phyloP scores from a whole-genome alignment of 805 yeast genomes.

The Yarrowia sp. region DNA sequence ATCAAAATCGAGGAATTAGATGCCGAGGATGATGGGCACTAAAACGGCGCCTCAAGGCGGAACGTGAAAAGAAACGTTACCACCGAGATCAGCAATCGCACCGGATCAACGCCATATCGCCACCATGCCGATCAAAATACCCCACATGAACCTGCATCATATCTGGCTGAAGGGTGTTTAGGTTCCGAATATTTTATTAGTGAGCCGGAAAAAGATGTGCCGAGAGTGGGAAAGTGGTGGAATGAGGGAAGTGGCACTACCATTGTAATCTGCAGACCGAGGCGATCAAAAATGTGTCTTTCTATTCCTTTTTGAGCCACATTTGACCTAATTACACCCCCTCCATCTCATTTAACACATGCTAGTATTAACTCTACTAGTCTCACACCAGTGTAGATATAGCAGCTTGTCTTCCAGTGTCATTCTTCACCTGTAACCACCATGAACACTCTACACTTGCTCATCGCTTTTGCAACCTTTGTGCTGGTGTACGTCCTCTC shows the following conservation, averaged over 20 bases:
- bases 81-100: no score
- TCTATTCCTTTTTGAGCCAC: no score
- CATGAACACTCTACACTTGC: neutral
- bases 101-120: no score
- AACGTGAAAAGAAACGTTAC: no score
- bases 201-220: neutral
- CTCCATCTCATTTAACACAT: conserved; percentile 3
- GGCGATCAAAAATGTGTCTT: no score
- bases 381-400: conserved; percentile 3
- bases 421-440: neutral
- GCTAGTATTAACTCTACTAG: neutral
- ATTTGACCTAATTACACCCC: no score
- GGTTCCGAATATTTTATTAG: conserved; percentile 11
- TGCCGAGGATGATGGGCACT: no score
- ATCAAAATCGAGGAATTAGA: neutral
- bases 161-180: neutral
- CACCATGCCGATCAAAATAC: neutral
- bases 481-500: conserved; percentile 6
- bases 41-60: neutral
- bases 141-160: conserved; percentile 21
- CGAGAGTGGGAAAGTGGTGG: neutral
- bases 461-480: neutral
- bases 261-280: neutral
- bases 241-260: neutral
- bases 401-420: neutral